These are phyloP conservation scores for Aphanomyces invadans DNA, from an alignment of 352 stramenopile species.

Conservation along the genomic window DNA sequence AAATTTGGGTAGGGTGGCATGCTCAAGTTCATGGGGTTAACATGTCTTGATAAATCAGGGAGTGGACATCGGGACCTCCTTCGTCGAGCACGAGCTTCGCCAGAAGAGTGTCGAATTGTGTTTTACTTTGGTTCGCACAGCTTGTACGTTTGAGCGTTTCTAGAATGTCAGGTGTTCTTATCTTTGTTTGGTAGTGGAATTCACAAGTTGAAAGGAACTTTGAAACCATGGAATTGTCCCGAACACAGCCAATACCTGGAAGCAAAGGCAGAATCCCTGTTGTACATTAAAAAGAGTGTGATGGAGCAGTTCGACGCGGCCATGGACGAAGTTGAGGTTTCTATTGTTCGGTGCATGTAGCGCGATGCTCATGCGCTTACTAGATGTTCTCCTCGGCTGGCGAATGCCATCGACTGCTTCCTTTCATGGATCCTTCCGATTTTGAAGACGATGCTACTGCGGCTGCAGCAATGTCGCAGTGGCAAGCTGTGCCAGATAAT, in stretches of 20 bases:
- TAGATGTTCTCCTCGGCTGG: not conserved
- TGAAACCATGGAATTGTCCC: slow-evolving; percentile 11
- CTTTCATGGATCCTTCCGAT: slow-evolving; percentile 6
- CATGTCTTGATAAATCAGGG: not conserved
- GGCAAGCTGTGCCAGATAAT: no score
- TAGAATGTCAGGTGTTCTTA: no score
- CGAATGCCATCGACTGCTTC: not conserved
- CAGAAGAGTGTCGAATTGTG: not conserved
- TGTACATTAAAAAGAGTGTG: slow-evolving; percentile 14
- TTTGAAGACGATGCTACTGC: not conserved
- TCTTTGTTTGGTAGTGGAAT: not conserved
- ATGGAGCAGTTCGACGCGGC: slow-evolving; percentile 1
- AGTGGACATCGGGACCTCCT: slow-evolving; percentile 9
- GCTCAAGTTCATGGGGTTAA: no score
- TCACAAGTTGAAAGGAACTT: not conserved
- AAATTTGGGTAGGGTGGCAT: not conserved
- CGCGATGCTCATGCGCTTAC: no score
- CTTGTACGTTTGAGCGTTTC: slow-evolving; percentile 12
- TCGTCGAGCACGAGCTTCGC: not conserved
- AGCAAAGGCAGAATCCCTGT: slow-evolving; percentile 5
- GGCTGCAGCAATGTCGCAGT: no score
- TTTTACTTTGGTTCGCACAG: slow-evolving; percentile 12
- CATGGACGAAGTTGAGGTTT: slow-evolving; percentile 10
- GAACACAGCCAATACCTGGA: slow-evolving; percentile 1
- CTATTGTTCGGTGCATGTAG: no score